Base-by-base conservation (phyloP, 1,139 yeast genomes). In the Geotrichum klebahnii region DNA sequence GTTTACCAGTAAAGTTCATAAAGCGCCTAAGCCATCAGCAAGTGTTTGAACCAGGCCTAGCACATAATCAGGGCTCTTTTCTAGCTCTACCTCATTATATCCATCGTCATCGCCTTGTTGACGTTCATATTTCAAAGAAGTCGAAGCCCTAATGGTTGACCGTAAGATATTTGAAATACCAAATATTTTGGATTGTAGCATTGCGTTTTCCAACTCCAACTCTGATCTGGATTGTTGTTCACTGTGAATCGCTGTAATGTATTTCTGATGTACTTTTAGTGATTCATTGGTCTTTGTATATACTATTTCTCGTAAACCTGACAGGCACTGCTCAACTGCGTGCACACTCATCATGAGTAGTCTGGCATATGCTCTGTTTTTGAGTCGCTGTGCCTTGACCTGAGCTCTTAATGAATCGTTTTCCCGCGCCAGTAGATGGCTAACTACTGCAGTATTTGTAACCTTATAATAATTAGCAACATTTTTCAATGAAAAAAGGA, bases 251-350 rank as follows among this genome's bases (percentile, higher is more conserved):
- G 54, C 35, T n/a, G 37, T 52, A 17, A 61, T 55, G 40, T 61
- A 60, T 23, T 52, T 48, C 20, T 51, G 51, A 48, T 63, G 67
- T 10, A 61, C 51, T 12, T 52, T 51, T n/a, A 64, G 55, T 10
- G 62, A 59, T 26, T 54, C 56, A 35, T 55, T 48, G 2, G 64
- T 61, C 20, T 60, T 50, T 24, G 57, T 52, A 39, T 58, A 57
- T 3, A 60, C 58, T 24, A 58, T 53, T n/a, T 52, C 52, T 10
- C 66, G 56, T 31, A 62, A 56, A 36, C 53, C 54, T 2, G 50
- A 36, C 39, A 64, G 39, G 45, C 63, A 60, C 35, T 54, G 50
- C 23, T 62, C 63, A 36, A 61, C 52, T 3, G 57, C 50, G 19
- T 53, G 53, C 34, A 53, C 53, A 35, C 60, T 56, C 6, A 57